These are phyloP conservation scores for Trifolium subterraneum DNA, from an alignment of 306 rosid genomes.

Conservation along the genomic window DNA sequence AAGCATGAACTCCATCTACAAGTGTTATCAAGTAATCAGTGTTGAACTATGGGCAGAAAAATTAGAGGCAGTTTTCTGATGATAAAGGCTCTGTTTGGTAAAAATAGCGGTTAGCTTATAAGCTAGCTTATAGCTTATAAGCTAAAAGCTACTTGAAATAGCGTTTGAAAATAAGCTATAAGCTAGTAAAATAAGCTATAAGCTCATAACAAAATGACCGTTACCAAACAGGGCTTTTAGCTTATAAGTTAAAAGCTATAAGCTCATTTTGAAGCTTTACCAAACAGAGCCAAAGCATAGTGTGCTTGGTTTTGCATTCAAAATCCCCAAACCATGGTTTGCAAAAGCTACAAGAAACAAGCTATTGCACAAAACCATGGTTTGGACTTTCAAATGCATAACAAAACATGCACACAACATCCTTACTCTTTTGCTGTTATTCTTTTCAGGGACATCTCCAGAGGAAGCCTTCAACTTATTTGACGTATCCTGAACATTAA, in stretches of 20 bases:
- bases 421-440: constrained; percentile 76
- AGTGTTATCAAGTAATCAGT: constrained; percentile 43
- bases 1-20: constrained; percentile 98
- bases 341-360: constrained; percentile 19
- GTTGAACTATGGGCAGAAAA: constrained; percentile 23
- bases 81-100: no score
- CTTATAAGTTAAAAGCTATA: no score
- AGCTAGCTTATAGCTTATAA: no score
- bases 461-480: constrained; percentile 67
- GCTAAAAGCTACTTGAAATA: no score
- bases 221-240: no score
- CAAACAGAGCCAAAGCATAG: no score
- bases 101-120: no score
- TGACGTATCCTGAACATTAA: constrained; percentile 69
- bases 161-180: no score
- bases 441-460: constrained; percentile 56
- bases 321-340: constrained; percentile 1
- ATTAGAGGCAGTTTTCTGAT: constrained; percentile 10
- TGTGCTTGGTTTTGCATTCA: not conserved
- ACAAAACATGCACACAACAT: constrained; percentile 32
- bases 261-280: no score
- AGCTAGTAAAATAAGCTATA: no score
- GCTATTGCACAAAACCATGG: not conserved
- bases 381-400: constrained; percentile 3
- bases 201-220: no score